phyloP scores from a whole-genome alignment of 352 stramenopile species.

The Globisporangium takayamanum region DNA sequence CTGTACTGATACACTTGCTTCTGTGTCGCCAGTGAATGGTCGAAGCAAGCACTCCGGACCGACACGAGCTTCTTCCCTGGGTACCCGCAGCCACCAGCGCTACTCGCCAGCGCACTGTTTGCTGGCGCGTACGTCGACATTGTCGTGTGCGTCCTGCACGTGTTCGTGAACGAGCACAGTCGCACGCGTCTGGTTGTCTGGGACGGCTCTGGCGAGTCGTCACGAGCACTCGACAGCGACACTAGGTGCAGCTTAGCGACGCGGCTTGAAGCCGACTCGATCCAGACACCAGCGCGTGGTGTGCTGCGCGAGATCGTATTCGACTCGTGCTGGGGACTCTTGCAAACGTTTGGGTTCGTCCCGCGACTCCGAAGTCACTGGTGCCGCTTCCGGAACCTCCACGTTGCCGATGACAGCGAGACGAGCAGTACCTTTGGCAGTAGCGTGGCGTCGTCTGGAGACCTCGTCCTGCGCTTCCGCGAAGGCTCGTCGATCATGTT shows the following conservation, averaged over 20 bases:
- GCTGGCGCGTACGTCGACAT: constrained; percentile 54
- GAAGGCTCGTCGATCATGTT: constrained; percentile 66
- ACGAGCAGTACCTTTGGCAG: constrained; percentile 1
- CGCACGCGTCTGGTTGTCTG: constrained; percentile 47
- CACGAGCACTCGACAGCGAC: constrained; percentile 4
- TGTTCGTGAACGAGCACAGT: constrained; percentile 21
- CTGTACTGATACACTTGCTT: neutral
- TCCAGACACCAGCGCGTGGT: constrained; percentile 25
- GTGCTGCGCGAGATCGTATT: constrained; percentile 59
- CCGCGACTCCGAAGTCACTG: constrained; percentile 32
- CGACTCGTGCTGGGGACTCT: constrained; percentile 56
- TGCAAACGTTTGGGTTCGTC: constrained; percentile 50
- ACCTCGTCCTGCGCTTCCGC: constrained; percentile 44
- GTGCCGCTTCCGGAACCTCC: constrained; percentile 72
- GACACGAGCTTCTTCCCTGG: constrained; percentile 48
- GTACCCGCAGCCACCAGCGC: constrained; percentile 31
- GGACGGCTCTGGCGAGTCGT: constrained; percentile 49
- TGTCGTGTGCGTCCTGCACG: constrained; percentile 44
- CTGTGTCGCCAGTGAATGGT: constrained; percentile 35
- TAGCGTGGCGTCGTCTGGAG: neutral
- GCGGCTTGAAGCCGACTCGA: constrained; percentile 15
- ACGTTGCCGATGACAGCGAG: constrained; percentile 31
- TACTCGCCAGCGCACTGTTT: constrained; percentile 36
- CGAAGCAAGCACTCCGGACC: constrained; percentile 22
- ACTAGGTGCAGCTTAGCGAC: constrained; percentile 4